Evolutionary conservation across 2,329 filamentous ascomycete species (phyloP), one percentile per base, ranked within the genome.

Genomic region (Fusarium luffae): DNA sequence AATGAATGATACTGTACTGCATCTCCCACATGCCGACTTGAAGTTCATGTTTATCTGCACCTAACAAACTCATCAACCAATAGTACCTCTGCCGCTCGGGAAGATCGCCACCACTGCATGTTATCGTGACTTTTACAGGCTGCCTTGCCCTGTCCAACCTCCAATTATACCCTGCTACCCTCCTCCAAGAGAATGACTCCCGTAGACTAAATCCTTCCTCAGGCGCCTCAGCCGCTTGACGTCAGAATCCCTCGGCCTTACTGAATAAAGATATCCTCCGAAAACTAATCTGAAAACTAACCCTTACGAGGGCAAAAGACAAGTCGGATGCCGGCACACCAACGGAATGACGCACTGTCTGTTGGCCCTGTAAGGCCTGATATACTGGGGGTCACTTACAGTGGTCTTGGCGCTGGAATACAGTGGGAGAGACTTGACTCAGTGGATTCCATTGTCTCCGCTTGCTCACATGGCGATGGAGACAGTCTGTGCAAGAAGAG

Each of bases 321-420:
- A 37, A 46, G 32, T 62, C 69, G 71, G 72, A 52, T 64, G 50
- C 66, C 68, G 72, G 70, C 68, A 65, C 66, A 34, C 47, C 30
- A 68, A 68, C 59, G 59, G 64, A 59, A 71, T 73, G 68, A 71
- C 70, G 68, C 49, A 73, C 61, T 49, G 23, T 64, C 52, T 27
- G 49, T 44, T 28, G 32, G 59, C 59, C 54, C 52, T 60, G 56
- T 44, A 55, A 66, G 61, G 61, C 41, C 25, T 46, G 14, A 30
- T 18, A 11, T 11, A n/a, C 43, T 21, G 3, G 11, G 23, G 23
- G 7, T 12, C 3, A 37, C n/a, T 48, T 56, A 37, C 28, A 56
- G 54, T 28, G 43, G 14, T 55, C 18, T 46, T 10, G 18, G 30
- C 49, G 34, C 49, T 42, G 27, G n/a, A 21, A 52, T 43, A 21